Base-by-base conservation (phyloP, 2,329 filamentous ascomycete species). In the Trichoderma sp. region DNA sequence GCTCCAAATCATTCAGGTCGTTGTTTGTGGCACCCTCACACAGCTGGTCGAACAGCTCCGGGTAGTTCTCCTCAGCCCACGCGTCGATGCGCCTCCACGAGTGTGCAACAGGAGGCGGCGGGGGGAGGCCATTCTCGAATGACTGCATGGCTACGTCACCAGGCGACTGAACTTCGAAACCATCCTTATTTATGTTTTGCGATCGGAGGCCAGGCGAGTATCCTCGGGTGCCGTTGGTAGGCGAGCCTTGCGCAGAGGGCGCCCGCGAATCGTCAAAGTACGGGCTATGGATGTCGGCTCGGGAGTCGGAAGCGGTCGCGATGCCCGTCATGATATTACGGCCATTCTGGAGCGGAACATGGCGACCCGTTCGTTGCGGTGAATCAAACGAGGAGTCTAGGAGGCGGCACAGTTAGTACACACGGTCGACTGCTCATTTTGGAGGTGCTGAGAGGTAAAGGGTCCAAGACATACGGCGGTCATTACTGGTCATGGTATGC, bases 101-200 rank as follows among this genome's bases (percentile, higher is more conserved):
- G 81, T 97, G 94, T 58, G 84, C 79, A 45, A 97, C 89, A 7
- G 95, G 93, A 2, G 95, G 95, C 8, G 95, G 89, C 3, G 95
- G 95, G 2, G 95, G 94, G 27, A 93, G 86, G 67, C 95, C 95
- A 72, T 97, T 94, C 75, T 91, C 89, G 81, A 99, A 99, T 70
- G 91, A 91, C 81, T 97, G 95, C 92, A 99, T 95, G 73, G 91
- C 94, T 70, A 99, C 97, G 79, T 97, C 94, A 71, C 92, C 92
- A 5, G 88, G 81, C 81, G 83, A 89, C 72, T 89, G 86, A 68
- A 88, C 88, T 76, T 95, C 92, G 73, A 91, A 89, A 57, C 87
- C 86, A 68, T 89, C 86, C 68, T 83, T 83, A 72, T 88, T 87
- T 39, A 87, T 84, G 74, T 88, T 85, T 73, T 87, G 86, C 73